Conservation (phyloP, 257 asterid genomes). For the Leonotis leonurus region DNA sequence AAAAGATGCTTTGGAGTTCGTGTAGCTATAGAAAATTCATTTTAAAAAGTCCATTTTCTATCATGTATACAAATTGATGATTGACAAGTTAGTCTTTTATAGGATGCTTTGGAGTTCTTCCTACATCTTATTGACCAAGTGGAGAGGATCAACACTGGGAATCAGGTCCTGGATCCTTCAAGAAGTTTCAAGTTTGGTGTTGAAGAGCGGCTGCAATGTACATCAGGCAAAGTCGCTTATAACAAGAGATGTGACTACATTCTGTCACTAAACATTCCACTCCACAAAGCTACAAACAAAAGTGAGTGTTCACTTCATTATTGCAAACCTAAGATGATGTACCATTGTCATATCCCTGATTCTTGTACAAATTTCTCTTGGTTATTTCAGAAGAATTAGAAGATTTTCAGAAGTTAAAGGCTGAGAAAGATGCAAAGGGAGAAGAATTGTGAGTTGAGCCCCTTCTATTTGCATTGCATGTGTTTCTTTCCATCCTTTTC, state of each 20-base stretch:
- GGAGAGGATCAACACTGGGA: conserved; percentile 63
- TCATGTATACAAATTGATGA: neutral
- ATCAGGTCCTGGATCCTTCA: conserved; percentile 65
- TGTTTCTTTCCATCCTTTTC: conserved; percentile 11
- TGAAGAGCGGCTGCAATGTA: conserved; percentile 85
- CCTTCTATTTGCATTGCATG: neutral
- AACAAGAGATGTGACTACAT: conserved; percentile 71
- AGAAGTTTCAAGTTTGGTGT: conserved; percentile 92
- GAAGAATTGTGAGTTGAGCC: conserved; percentile 68
- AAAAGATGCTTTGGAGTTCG: conserved; percentile 94
- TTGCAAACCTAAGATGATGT: conserved; percentile 1
- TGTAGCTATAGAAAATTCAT: too few species aligned
- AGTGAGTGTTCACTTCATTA: conserved; percentile 40
- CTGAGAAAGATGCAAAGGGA: conserved; percentile 63
- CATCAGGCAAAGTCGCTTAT: conserved; percentile 90
- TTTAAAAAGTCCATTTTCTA: too few species aligned
- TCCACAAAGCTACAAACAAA: conserved; percentile 81
- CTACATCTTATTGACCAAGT: conserved; percentile 92
- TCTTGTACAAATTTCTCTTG: conserved; percentile 10
- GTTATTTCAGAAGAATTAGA: conserved; percentile 59
- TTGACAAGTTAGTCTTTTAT: conserved; percentile 22
- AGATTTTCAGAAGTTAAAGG: conserved; percentile 61
- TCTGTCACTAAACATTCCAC: conserved; percentile 79
- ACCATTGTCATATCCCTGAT: conserved; percentile 9
- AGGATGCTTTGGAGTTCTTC: conserved; percentile 98